Base-by-base conservation (phyloP, 2,329 filamentous ascomycete genomes). In the Cladosporium austrohemisphaericum region DNA sequence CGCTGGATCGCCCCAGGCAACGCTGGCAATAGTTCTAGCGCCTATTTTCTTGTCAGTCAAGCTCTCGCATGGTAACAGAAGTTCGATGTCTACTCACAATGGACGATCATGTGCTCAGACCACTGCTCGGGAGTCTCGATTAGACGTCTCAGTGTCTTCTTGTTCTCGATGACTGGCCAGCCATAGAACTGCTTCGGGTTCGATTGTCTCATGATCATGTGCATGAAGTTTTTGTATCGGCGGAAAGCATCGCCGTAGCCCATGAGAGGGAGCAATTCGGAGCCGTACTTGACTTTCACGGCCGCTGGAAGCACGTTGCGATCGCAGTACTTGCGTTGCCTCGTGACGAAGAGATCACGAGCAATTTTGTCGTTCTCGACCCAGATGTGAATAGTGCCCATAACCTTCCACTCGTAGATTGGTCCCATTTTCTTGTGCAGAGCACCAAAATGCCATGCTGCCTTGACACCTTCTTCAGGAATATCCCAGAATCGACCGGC, bases 211-310 rank as follows among this genome's bases (percentile, higher is more conserved):
- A 65, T 65, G 51, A 66, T 64, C 40, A 57, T 43, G 54, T 66
- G 63, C 55, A 66, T 65, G 57, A 66, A 66, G 58, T 66, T 66
- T 58, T 63, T 63, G 51, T 63, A 58, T 50, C 61, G 55, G 36
- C 48, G 46, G 52, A 54, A 55, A 29, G 44, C 41, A 26, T 66
- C 62, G 50, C 62, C 58, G 41, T 60, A 63, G 14, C 60, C 63
- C 58, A 63, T 63, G 14, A 66, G 55, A 2, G 63, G 63, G 10
- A 66, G 58, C 31, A 66, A 57, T 53, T 66, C 62, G 9, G 55
- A 57, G 28, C 60, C 63, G 41, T 62, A 61, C 8, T 54, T 52
- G 23, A 66, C 59, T 31, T 62, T 62, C 20, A 64, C 49, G 8
- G 61, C 61, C 20, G 61, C 63, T 9, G 63, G 63, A n/a, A 66